These are phyloP conservation scores for Yarrowia deformans DNA, from an alignment of 805 yeast genomes.

Conservation along the genomic window DNA sequence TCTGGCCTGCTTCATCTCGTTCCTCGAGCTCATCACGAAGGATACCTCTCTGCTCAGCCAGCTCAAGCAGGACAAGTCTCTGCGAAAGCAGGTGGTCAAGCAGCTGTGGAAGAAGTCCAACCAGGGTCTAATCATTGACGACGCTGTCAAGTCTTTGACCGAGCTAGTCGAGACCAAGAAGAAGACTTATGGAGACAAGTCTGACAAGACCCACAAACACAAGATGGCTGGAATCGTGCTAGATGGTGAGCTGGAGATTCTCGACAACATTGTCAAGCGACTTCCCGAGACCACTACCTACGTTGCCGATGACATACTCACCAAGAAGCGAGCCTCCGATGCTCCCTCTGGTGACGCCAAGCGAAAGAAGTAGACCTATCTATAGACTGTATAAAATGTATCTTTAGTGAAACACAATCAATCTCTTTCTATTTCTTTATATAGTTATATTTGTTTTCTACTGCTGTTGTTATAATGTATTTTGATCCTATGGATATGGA, in stretches of 20 bases:
- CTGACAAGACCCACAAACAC: slow-evolving; percentile 10
- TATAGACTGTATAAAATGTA: background rate
- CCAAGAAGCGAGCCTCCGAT: slow-evolving; percentile 22
- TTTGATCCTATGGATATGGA: slow-evolving; percentile 17
- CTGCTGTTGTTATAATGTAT: slow-evolving; percentile 8
- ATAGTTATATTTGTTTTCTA: background rate
- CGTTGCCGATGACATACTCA: slow-evolving; percentile 7
- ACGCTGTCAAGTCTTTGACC: slow-evolving; percentile 32
- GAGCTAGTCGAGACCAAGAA: slow-evolving; percentile 11
- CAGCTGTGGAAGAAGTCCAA: slow-evolving; percentile 40
- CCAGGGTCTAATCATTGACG: slow-evolving; percentile 40
- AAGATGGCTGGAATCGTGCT: slow-evolving; percentile 22
- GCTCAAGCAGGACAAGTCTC: slow-evolving; percentile 16
- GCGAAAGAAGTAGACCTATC: slow-evolving; percentile 20
- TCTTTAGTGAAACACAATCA: background rate
- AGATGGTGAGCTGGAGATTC: slow-evolving; percentile 23
- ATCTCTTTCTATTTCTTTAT: background rate
- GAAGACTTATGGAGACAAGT: slow-evolving; percentile 16
- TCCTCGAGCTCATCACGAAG: slow-evolving; percentile 20
- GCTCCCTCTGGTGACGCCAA: slow-evolving; percentile 5
- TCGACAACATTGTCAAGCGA: slow-evolving; percentile 12
- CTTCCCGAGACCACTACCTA: slow-evolving; percentile 31
- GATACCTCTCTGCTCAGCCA: slow-evolving; percentile 2
- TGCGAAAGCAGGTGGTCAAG: slow-evolving; percentile 38
- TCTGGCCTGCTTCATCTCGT: slow-evolving; percentile 29